A percentile compares a stretch with the other conserved stretches of the same genome.
Evolutionary conservation across 2,329 filamentous ascomycete species (phyloP).

Genomic region (Talaromyces verruculosus): DNA sequence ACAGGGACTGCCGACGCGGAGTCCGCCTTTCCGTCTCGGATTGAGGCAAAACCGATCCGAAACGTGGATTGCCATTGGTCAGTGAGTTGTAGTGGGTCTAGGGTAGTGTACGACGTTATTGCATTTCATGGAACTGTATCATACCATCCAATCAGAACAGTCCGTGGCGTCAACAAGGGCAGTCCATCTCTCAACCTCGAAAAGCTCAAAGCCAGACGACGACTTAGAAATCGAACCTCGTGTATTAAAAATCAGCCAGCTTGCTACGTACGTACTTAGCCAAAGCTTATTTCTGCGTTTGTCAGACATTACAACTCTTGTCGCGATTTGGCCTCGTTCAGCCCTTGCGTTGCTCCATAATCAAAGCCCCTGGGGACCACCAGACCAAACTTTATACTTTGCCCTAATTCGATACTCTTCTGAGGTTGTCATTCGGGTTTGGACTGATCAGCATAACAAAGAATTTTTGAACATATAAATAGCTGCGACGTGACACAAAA

Average conservation of each 20-base stretch:
- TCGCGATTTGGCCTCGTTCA: background rate
- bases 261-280: background rate
- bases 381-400: background rate
- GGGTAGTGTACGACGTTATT: background rate
- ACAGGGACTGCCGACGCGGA: background rate
- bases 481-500: background rate
- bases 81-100: background rate
- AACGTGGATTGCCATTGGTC: background rate
- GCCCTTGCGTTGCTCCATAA: background rate
- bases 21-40: background rate
- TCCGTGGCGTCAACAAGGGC: background rate
- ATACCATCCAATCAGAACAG: background rate
- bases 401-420: background rate
- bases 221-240: conserved; percentile 3
- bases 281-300: background rate
- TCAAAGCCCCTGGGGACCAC: background rate
- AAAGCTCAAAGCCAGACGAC: background rate
- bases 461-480: background rate
- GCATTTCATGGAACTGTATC: background rate
- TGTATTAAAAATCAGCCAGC: background rate
- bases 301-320: background rate
- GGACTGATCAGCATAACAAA: background rate
- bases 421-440: background rate
- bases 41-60: background rate
- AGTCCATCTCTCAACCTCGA: background rate